phyloP scores from a whole-genome alignment of 2,329 filamentous ascomycete genomes.

The Amphichorda felina region DNA sequence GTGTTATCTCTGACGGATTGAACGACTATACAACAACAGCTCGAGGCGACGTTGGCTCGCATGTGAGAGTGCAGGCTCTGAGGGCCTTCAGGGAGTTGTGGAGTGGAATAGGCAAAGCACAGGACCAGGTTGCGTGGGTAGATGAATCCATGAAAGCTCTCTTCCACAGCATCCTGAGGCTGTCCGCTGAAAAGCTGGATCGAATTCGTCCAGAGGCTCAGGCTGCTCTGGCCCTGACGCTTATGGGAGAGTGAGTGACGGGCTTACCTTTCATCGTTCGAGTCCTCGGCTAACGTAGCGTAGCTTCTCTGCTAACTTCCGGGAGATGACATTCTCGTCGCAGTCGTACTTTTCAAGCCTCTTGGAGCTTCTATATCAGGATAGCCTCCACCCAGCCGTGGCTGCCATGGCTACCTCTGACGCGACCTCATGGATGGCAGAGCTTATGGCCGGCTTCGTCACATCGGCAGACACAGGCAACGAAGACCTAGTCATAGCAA shows the following conservation, averaged over 20 bases:
- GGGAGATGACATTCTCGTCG: constrained; percentile 40
- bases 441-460: constrained; percentile 54
- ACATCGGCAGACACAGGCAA: constrained; percentile 69
- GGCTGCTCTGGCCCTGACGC: constrained; percentile 31
- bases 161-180: constrained; percentile 44
- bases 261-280: background rate
- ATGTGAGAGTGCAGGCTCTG: constrained; percentile 71
- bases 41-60: constrained; percentile 79
- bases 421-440: constrained; percentile 28
- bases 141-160: constrained; percentile 22
- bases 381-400: constrained; percentile 23
- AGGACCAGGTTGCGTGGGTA: constrained; percentile 11
- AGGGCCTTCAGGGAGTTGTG: constrained; percentile 60
- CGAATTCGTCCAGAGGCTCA: constrained; percentile 64
- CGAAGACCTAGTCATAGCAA: constrained; percentile 60
- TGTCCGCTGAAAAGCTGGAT: constrained; percentile 84
- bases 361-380: constrained; percentile 29
- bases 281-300: background rate
- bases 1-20: constrained; percentile 44
- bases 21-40: constrained; percentile 89
- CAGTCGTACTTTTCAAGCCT: constrained; percentile 44
- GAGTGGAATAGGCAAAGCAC: constrained; percentile 16
- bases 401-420: constrained; percentile 19
- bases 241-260: constrained; percentile 17
- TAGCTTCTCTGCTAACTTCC: constrained; percentile 13